Conservation (phyloP, 2,329 filamentous ascomycete genomes). For the Nigrospora oryzae region DNA sequence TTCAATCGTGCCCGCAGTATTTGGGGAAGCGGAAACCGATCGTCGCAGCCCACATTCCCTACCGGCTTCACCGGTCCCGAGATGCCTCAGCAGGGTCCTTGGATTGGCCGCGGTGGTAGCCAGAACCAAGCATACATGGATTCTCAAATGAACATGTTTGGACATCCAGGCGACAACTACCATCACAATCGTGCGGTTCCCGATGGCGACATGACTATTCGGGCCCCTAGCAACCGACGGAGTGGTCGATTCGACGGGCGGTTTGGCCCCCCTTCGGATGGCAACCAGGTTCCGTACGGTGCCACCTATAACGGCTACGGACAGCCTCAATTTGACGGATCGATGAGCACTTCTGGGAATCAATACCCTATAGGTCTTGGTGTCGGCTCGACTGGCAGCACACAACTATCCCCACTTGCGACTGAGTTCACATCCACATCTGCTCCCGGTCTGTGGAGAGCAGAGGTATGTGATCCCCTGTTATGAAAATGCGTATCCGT, state of each 20-base stretch:
- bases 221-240: slow-evolving; percentile 33
- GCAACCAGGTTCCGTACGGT: slow-evolving; percentile 22
- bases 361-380: slow-evolving; percentile 25
- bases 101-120: slow-evolving; percentile 34
- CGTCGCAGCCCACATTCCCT: slow-evolving; percentile 11
- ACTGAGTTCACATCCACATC: slow-evolving; percentile 61
- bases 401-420: slow-evolving; percentile 63
- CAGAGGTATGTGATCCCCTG: slow-evolving; percentile 32
- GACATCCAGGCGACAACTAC: slow-evolving; percentile 27
- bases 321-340: slow-evolving; percentile 25
- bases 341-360: slow-evolving; percentile 3
- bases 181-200: slow-evolving; percentile 37
- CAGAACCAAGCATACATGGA: slow-evolving; percentile 33
- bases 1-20: slow-evolving; percentile 47
- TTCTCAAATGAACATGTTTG: slow-evolving; percentile 21
- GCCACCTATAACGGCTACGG: slow-evolving; percentile 24
- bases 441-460: slow-evolving; percentile 41
- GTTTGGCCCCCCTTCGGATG: slow-evolving; percentile 19
- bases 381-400: slow-evolving; percentile 26
- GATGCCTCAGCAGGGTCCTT: slow-evolving; percentile 30
- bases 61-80: slow-evolving; percentile 22
- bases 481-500: not conserved
- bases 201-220: slow-evolving; percentile 39
- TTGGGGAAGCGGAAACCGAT: slow-evolving; percentile 42
- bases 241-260: slow-evolving; percentile 36